These are phyloP conservation scores for Amaranthus tricolor DNA, from an alignment of 179 eudicot species.

Conservation along the genomic window DNA sequence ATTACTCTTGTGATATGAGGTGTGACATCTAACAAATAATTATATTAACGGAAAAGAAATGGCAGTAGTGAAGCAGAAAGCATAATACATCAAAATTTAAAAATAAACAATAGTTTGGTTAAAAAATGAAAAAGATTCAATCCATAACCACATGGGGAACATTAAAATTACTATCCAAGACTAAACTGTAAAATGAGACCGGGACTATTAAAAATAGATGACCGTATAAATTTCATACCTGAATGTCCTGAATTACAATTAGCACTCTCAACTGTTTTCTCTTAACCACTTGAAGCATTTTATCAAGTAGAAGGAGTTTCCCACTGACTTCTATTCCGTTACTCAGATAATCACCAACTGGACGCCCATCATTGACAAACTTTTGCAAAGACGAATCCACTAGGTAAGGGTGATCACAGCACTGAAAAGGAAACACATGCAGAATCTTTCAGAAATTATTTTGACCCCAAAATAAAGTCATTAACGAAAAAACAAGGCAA, in stretches of 20 bases:
- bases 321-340: slow-evolving; percentile 63
- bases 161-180: not conserved
- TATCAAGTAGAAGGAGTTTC: slow-evolving; percentile 61
- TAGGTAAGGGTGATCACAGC: slow-evolving; percentile 87
- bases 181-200: not conserved
- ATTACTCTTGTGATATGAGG: too few species aligned
- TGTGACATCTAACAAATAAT: too few species aligned
- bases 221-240: slow-evolving; percentile 37
- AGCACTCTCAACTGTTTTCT: slow-evolving; percentile 46
- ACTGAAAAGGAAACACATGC: slow-evolving; percentile 40
- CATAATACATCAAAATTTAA: not conserved
- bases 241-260: slow-evolving; percentile 67
- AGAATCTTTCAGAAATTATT: not conserved
- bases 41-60: too few species aligned
- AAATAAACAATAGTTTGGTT: not conserved
- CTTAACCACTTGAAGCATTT: slow-evolving; percentile 45
- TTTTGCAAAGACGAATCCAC: slow-evolving; percentile 47
- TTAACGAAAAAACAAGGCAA: too few species aligned
- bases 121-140: not conserved
- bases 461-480: not conserved
- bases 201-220: not conserved
- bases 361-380: slow-evolving; percentile 33
- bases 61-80: not conserved
- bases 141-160: too few species aligned
- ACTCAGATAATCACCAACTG: slow-evolving; percentile 33